These are phyloP conservation scores for Hericium rajendrae DNA, from an alignment of 768 basidiomycete species.

Conservation along the genomic window DNA sequence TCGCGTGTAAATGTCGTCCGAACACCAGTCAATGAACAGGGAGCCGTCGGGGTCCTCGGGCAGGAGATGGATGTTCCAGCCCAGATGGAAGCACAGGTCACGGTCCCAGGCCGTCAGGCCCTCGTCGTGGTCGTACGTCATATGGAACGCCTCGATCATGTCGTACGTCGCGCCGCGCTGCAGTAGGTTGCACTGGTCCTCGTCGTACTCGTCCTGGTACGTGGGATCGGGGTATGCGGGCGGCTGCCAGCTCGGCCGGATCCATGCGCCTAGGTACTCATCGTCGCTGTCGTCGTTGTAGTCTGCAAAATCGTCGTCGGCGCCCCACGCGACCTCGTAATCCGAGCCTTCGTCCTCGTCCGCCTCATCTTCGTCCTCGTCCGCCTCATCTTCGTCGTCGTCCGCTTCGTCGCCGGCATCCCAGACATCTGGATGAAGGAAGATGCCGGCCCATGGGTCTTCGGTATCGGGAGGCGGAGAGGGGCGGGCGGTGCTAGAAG, in stretches of 20 bases:
- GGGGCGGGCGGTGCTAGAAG: slow-evolving; percentile 14
- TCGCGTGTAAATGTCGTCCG: slow-evolving; percentile 30
- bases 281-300: slow-evolving; percentile 27
- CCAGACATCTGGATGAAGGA: slow-evolving; percentile 17
- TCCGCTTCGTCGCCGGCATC: slow-evolving; percentile 24
- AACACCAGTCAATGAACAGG: slow-evolving; percentile 30
- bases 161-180: slow-evolving; percentile 49
- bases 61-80: slow-evolving; percentile 55
- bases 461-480: slow-evolving; percentile 29
- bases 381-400: slow-evolving; percentile 23
- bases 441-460: slow-evolving; percentile 69
- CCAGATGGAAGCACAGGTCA: slow-evolving; percentile 43
- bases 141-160: slow-evolving; percentile 47
- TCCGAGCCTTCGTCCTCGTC: slow-evolving; percentile 11
- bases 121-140: slow-evolving; percentile 44
- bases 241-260: slow-evolving; percentile 49
- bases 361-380: slow-evolving; percentile 22
- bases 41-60: slow-evolving; percentile 32
- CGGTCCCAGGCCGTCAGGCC: slow-evolving; percentile 40
- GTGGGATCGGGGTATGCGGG: slow-evolving; percentile 32
- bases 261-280: slow-evolving; percentile 33
- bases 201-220: slow-evolving; percentile 24
- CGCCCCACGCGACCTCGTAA: background rate
- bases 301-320: slow-evolving; percentile 12
- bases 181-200: slow-evolving; percentile 32